Percentiles rank a stretch among this genome's conserved stretches.
These are phyloP conservation scores for Cyathus pygmaeus DNA, from an alignment of 1,284 basidiomycete species.

Conservation along the genomic window DNA sequence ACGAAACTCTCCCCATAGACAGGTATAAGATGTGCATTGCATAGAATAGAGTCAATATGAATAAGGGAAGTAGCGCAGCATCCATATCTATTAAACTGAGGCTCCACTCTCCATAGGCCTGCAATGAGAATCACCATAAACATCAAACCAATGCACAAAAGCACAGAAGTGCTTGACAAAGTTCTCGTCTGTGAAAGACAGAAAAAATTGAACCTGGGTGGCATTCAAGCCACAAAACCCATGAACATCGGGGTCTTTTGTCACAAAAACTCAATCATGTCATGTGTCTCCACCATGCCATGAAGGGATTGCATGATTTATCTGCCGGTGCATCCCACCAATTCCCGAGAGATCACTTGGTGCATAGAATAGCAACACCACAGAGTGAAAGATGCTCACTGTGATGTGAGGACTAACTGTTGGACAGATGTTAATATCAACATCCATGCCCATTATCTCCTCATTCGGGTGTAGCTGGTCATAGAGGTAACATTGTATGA, in stretches of 20 bases:
- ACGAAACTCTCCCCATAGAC: conserved; percentile 3
- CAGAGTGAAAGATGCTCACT: conserved; percentile 37
- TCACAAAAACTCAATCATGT: conserved; percentile 24
- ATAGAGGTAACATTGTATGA: conserved; percentile 30
- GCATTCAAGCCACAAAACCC: conserved; percentile 15
- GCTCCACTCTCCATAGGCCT: conserved; percentile 9
- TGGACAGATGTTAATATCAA: too few species aligned
- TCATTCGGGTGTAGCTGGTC: conserved; percentile 21
- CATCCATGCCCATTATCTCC: too few species aligned
- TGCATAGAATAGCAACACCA: conserved; percentile 34
- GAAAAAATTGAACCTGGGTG: conserved; percentile 4
- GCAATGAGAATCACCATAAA: conserved; percentile 4
- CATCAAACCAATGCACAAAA: conserved; percentile 9
- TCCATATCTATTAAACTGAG: conserved; percentile 1
- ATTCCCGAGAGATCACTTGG: conserved; percentile 38
- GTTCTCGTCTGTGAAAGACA: conserved; percentile 3
- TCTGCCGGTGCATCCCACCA: conserved; percentile 29
- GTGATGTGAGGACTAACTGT: conserved; percentile 6
- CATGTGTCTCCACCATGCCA: conserved; percentile 17
- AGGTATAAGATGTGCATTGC: conserved; percentile 9
- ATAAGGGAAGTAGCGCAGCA: conserved; percentile 1
- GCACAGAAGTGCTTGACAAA: conserved; percentile 7
- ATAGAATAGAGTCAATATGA: conserved; percentile 8
- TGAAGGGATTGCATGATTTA: conserved; percentile 21
- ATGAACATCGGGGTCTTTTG: conserved; percentile 4